Base-by-base conservation (phyloP, 306 rosid genomes). In the Vachellia pachyceras region DNA sequence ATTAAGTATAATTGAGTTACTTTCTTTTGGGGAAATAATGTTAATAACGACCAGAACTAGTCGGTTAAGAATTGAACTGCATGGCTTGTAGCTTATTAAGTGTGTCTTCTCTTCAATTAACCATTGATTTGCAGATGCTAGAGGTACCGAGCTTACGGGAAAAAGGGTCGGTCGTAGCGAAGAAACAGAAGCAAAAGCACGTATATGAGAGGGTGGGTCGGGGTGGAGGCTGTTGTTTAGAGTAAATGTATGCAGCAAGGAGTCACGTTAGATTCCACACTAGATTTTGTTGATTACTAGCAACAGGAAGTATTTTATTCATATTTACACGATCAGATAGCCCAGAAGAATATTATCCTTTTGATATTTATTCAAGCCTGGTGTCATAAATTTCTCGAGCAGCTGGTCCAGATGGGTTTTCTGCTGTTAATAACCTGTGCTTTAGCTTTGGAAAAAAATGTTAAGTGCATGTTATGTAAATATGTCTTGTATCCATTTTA, bases 121-220 rank as follows among this genome's bases (percentile, higher is more conserved):
- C 66, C 42, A 22, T 80, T 69, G 72, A 12, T 84, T 84, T 86
- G 12, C 91, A 91, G 98, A 88, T 93, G 71, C 67, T 93, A 75
- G 92, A 93, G 78, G 92, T 93, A 13, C 91, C 97, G 1, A 86
- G 87, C 79, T 87, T 89, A 76, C 81, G 92, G 23, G 97, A 93
- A 81, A 93, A 86, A 36, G 97, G 94, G 72, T 93, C 93, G 0
- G 81, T 74, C 17, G 82, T 71, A 18, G 91, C 87, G 77, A 91
- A 84, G 90, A 91, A 85, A 84, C 97, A 91, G 41, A 85, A 83
- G 79, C 94, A 88, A 80, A 91, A 87, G 71, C 74, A 73, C 69
- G 54, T 14, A 11, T 72, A 82, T 13, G 85, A 60, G 72, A 73
- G 61, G 44, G 77, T 61, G 44, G 22, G 83, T 69, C 87, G 67